Conservation (phyloP, 140 eudicot genomes). For the Ambrosia hybrid region DNA sequence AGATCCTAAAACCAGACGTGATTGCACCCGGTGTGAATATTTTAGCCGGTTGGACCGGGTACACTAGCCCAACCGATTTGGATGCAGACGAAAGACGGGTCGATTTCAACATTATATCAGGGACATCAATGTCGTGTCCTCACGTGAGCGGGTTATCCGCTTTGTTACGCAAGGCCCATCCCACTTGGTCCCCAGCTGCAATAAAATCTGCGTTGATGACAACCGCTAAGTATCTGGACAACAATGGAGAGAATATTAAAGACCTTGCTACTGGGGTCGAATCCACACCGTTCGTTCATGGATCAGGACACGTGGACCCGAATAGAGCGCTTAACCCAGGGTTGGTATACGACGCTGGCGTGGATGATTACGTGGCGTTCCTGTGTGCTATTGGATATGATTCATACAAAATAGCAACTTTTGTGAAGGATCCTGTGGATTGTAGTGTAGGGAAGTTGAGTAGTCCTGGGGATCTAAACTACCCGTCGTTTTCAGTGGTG, state of each 20-base stretch:
- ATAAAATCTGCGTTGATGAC: slow-evolving; percentile 94
- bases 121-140: slow-evolving; percentile 98
- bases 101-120: slow-evolving; percentile 80
- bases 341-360: slow-evolving; percentile 66
- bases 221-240: slow-evolving; percentile 68
- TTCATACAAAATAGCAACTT: slow-evolving; percentile 52
- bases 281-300: slow-evolving; percentile 87
- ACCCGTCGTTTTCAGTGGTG: slow-evolving; percentile 79
- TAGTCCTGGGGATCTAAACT: slow-evolving; percentile 73
- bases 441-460: slow-evolving; percentile 43
- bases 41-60: slow-evolving; percentile 91
- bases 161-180: slow-evolving; percentile 68
- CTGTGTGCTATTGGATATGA: slow-evolving; percentile 84
- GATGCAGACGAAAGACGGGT: slow-evolving; percentile 69
- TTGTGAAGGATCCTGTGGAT: slow-evolving; percentile 61
- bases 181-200: slow-evolving; percentile 81
- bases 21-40: slow-evolving; percentile 94
- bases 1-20: slow-evolving; percentile 91
- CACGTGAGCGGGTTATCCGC: slow-evolving; percentile 95
- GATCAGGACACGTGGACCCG: slow-evolving; percentile 96
- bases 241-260: slow-evolving; percentile 54
- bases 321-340: slow-evolving; percentile 83
- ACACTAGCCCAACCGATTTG: slow-evolving; percentile 69
- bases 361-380: slow-evolving; percentile 60
- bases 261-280: slow-evolving; percentile 86